Base-by-base conservation (phyloP, 495 filamentous ascomycete genomes). In the Penicillium mononematosum region DNA sequence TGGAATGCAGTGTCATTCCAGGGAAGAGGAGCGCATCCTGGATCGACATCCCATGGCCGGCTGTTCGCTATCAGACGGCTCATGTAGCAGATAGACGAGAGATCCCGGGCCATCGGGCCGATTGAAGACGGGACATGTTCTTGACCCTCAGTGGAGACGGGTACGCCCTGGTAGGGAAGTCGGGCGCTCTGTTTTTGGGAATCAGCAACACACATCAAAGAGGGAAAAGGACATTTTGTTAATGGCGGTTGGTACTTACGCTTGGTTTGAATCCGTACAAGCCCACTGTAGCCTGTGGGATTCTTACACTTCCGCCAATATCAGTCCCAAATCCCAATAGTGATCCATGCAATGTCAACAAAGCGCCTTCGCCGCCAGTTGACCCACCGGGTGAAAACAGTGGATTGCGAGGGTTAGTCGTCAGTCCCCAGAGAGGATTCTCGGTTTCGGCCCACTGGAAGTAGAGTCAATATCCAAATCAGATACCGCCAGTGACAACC, bases 311-410 rank as follows among this genome's bases (percentile, higher is more conserved):
- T 0, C 87, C 87, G 2, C 87, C 86, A 32, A 82, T 80, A 34
- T 85, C 81, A 2, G 84, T 87, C 1, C 86, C 87, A 36, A 88
- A 81, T 0, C 88, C 87, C 5, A 90, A 60, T 12, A 82, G 68
- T n/a, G 78, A 81, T 4, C 86, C 87, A 34, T 82, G 74, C 51
- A 88, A 68, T 6, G 78, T 83, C 27, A 88, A 61, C 34, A 89
- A 66, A 4, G 79, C 82, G 4, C 73, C 82, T 65, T 90, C 87
- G 17, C 88, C 88, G 9, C 86, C 85, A 0, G 82, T 82, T 12
- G 80, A 84, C 3, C 86, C 87, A 4, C 86, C 85, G 0, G 80
- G 57, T 0, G 80, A 83, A 16, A 76, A 69, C 5, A 62, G 64
- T 50, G 74, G 70, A 52, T 82, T 73, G 6, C 71, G 59, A n/a